Evolutionary conservation across 2,329 filamentous ascomycete genomes (phyloP), one percentile per base, ranked within the genome.

Genomic region (Sclerotinia borealis): DNA sequence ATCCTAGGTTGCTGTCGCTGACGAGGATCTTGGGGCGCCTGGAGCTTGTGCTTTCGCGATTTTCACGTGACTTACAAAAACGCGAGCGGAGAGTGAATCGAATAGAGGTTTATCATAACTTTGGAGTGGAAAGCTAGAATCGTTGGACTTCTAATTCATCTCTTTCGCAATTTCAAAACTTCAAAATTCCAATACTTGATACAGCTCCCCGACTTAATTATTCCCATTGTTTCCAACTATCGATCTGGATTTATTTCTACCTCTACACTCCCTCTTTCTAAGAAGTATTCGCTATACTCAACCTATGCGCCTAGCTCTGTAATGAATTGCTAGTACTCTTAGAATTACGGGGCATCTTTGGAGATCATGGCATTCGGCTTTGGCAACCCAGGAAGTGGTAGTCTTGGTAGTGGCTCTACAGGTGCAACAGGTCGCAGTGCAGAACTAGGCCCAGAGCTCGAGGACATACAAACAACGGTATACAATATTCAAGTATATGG

Each of bases 381-480:
- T 75, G 78, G 76, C 66, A 82, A 76, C 70, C 75, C 80, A 62
- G 77, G 75, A 58, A 79, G 77, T 68, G 75, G 75, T 73, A 75
- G 78, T 74, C 75, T 77, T 61, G 79, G 77, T 68, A 75, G 75
- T 73, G 75, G 78, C 73, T 75, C 77, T 66, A 77, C 77, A 64
- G 75, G 72, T 64, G 72, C 74, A 59, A 73, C 75, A 66, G 79
- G 76, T 61, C 72, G 72, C 61, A 74, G 67, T 64, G 61, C 68
- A 64, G 79, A 83, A 73, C 74, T 77, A 66, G 90, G 89, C 48
- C 81, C 85, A 56, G 86, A 92, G 72, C 81, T 96, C 61, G 81
- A 87, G 69, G 87, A 92, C 68, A 89, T 96, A 69, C 85, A 88
- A 75, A 93, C 92, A 68, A 91, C 96, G 81, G 90, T 92, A 78